phyloP scores from a whole-genome alignment of 176 grass and related monocot genomes.

The Oryza coarctata region DNA sequence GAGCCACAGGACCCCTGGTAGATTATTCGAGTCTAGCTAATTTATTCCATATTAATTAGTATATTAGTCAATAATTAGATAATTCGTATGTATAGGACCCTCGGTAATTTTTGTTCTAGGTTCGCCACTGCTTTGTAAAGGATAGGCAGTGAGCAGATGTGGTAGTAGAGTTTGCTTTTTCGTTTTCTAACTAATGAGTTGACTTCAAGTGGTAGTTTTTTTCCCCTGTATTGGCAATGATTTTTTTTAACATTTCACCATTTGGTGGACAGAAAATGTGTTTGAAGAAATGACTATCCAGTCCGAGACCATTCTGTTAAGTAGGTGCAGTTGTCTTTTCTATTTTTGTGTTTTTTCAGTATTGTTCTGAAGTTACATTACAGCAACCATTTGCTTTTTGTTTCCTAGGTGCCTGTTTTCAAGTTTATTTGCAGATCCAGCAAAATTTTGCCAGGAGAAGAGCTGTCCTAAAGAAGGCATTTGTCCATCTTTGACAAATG shows the following conservation, averaged over 20 bases:
- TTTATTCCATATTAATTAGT: too few relatives aligned
- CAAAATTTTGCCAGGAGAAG: slow-evolving; percentile 42
- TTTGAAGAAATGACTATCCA: slow-evolving; percentile 63
- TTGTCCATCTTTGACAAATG: slow-evolving; percentile 9
- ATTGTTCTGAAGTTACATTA: neutral
- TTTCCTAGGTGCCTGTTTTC: slow-evolving; percentile 47
- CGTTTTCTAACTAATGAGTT: neutral
- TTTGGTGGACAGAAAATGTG: slow-evolving; percentile 39
- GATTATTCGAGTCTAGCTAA: too few relatives aligned
- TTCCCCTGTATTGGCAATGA: slow-evolving; percentile 4
- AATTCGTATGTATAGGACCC: too few relatives aligned
- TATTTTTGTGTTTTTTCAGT: neutral
- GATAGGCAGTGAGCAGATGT: neutral
- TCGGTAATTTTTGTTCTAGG: too few relatives aligned
- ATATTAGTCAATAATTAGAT: too few relatives aligned
- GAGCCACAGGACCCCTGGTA: too few relatives aligned
- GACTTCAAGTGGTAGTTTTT: slow-evolving; percentile 5
- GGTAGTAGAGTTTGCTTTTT: neutral
- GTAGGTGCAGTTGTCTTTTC: slow-evolving; percentile 43
- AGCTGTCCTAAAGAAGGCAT: slow-evolving; percentile 25
- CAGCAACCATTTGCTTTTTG: slow-evolving; percentile 22
- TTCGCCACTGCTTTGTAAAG: too few relatives aligned
- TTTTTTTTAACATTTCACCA: slow-evolving; percentile 4
- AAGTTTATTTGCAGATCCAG: slow-evolving; percentile 56
- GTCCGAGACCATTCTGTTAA: slow-evolving; percentile 45